Evolutionary conservation across 139 green algal species (phyloP), one percentile per base, ranked within the genome.

Genomic region (Chara braunii): DNA sequence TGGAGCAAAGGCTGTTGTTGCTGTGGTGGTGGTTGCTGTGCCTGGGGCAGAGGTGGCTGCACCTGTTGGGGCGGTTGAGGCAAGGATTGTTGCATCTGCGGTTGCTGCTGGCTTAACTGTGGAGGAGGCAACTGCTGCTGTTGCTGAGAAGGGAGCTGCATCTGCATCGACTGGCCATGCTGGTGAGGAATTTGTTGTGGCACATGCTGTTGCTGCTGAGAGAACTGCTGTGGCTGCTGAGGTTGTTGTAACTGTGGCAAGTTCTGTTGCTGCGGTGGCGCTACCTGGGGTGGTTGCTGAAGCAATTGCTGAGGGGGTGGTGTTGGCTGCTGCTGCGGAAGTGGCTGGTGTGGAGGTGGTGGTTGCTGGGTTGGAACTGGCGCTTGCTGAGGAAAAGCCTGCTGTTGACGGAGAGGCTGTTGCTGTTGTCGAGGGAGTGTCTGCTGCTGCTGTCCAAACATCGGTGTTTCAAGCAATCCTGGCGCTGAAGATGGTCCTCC

Each of bases 1-100:
- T 57, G 9, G 1, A 43, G 35, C 50, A 64, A n/a, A 5, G 54
- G 43, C 40, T 75, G 64, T 30, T 55, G 45, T 40, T 28, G 45
- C 5, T 55, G 45, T 28, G 29, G 29, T 55, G 33, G 45, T 14
- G 45, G 45, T 8, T 40, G 45, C 33, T 28, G 45, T 6, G n/a
- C n/a, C n/a, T 28, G 45, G 7, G 45, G 29, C 5, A 55, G 33
- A 40, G 6, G 6, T 6, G 45, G 5, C 8, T 28, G 6, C 8
- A 40, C 29, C 45, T 55, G 45, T 55, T 55, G 45, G 35, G 8
- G 6, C 8, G 45, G 45, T 7, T 55, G 45, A 14, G 8, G 6
- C 8, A 55, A 28, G 35, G 8, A 28, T 55, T 28, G 45, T 6
- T 5, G 8, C 8, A 55, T 40, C 5, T 28, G 8, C 45, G 33